phyloP scores from a whole-genome alignment of 2,329 filamentous ascomycete genomes.

The Mycosphaerella arachidis region DNA sequence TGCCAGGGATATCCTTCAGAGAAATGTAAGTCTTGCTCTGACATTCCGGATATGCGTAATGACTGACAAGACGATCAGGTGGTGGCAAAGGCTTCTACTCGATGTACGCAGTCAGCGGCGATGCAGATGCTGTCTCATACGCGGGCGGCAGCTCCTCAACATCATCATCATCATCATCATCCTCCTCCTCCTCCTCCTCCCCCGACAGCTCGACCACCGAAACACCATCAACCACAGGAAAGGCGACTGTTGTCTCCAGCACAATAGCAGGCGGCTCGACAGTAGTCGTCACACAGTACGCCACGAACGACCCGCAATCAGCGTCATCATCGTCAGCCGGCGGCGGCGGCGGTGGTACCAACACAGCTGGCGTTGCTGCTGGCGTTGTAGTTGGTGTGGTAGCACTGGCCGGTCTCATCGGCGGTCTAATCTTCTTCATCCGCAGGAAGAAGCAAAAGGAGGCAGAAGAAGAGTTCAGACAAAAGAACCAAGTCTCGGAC shows the following conservation, averaged over 20 bases:
- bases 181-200: conserved; percentile 10
- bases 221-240: conserved; percentile 11
- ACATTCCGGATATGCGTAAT: background rate
- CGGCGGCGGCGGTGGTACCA: conserved; percentile 43
- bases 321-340: conserved; percentile 43
- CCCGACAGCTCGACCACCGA: conserved; percentile 11
- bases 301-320: conserved; percentile 26
- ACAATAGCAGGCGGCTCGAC: conserved; percentile 32
- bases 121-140: conserved; percentile 34
- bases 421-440: conserved; percentile 68
- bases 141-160: conserved; percentile 24
- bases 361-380: conserved; percentile 76
- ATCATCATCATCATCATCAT: conserved; percentile 12
- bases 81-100: conserved; percentile 53
- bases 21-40: conserved; percentile 51
- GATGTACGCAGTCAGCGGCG: conserved; percentile 50
- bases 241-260: conserved; percentile 28
- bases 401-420: conserved; percentile 60
- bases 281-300: conserved; percentile 34
- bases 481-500: conserved; percentile 72
- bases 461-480: conserved; percentile 79
- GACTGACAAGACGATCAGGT: conserved; percentile 39
- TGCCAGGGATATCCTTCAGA: conserved; percentile 50
- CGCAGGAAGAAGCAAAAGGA: conserved; percentile 71
- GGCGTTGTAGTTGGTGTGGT: conserved; percentile 84